Base-by-base conservation (phyloP, 345 rosid genomes). In the Eucalyptus regnans region DNA sequence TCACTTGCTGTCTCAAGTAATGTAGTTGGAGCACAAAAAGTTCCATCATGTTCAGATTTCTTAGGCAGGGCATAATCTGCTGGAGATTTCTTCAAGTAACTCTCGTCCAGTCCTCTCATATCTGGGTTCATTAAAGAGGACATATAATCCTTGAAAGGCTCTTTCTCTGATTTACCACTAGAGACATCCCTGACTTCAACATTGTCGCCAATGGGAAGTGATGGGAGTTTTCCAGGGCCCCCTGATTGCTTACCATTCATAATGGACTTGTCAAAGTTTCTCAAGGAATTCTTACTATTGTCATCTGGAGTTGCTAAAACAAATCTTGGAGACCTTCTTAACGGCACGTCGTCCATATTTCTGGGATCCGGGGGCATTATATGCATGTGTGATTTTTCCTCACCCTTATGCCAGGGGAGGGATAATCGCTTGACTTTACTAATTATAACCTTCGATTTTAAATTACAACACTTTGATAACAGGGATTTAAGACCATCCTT, bases 101-200 rank as follows among this genome's bases (percentile, higher is more conserved):
- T 89, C 79, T 91, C 88, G 62, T 92, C 89, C 54, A 88, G 90
- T 64, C 29, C 90, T 90, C 62, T 90, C 76, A 23, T 37, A 92
- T 80, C 90, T 66, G 89, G 80, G 90, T 89, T 89, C 88, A 87
- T 89, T 76, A 83, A 60, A 33, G 87, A 62, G 60, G 56, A 76
- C 89, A 90, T 89, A 79, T 86, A 71, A 88, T 93, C 90, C 91
- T 94, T 94, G 66, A 87, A 90, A 86, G 92, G 91, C 88, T 56
- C 79, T 89, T 91, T 92, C 87, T 91, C 90, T 31, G 49, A 31
- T 43, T 86, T 86, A 86, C 90, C 48, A 83, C 86, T 44, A 87
- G 68, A 79, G 87, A 89, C 71, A 86, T 90, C 83, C 50, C 90
- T 88, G 83, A 49, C 46, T 64, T 87, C 50, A 43, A 51, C 50